Conservation (phyloP, 768 basidiomycete genomes). For the Psilocybe cyanescens region DNA sequence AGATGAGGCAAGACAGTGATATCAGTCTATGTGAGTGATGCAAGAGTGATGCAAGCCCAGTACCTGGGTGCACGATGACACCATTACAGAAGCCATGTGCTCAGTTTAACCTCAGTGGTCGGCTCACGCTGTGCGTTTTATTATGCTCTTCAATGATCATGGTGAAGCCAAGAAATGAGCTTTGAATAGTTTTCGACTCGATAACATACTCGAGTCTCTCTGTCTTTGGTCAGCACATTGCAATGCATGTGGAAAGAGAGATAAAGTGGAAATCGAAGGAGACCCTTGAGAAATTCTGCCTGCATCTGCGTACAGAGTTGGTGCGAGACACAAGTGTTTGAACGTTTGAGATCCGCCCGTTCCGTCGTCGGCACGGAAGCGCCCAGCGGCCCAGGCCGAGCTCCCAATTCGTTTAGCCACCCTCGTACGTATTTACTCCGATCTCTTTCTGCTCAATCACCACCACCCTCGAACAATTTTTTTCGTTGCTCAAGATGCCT, state of each 20-base stretch:
- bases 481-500: slow-evolving; percentile 27
- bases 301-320: background rate
- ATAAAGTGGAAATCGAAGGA: background rate
- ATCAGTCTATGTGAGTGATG: no score
- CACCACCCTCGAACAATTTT: slow-evolving; percentile 4
- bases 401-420: background rate
- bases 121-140: background rate
- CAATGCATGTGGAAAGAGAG: background rate
- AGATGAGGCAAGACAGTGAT: no score
- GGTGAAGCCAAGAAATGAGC: background rate
- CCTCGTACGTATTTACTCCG: background rate
- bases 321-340: no score
- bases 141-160: background rate
- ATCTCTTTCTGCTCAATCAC: background rate
- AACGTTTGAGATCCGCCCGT: background rate
- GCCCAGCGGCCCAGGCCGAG: background rate
- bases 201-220: background rate
- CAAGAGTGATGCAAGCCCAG: background rate
- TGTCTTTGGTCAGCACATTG: background rate
- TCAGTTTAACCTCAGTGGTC: background rate
- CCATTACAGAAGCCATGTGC: background rate
- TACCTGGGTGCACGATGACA: background rate
- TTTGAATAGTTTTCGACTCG: background rate
- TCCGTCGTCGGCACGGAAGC: background rate
- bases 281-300: background rate